Conservation (phyloP, 2,329 filamentous ascomycete species). For the Endoconidiophora polonica region DNA sequence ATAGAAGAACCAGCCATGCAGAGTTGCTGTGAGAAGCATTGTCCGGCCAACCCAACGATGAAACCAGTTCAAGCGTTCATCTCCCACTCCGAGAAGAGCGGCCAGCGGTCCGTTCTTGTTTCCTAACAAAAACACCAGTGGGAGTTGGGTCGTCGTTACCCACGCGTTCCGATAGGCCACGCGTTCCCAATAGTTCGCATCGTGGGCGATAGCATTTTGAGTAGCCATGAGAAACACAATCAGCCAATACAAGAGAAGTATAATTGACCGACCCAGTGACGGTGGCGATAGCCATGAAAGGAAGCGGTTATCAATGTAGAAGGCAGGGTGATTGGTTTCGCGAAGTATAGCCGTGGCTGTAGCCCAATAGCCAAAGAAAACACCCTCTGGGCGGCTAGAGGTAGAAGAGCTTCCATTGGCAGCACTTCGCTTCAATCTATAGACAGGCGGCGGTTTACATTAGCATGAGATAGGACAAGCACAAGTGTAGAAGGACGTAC, state of each 20-base stretch:
- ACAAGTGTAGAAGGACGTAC: constrained; percentile 18
- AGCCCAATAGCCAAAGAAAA: constrained; percentile 35
- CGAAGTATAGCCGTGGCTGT: constrained; percentile 40
- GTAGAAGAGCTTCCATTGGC: constrained; percentile 25
- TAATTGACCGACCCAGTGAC: constrained; percentile 36
- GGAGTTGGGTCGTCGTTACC: constrained; percentile 47
- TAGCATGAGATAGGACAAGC: not conserved
- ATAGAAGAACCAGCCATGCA: constrained; percentile 57
- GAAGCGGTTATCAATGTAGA: constrained; percentile 29
- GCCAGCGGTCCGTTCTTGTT: constrained; percentile 42
- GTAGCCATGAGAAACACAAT: constrained; percentile 42
- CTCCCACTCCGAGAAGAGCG: constrained; percentile 42
- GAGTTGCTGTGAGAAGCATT: constrained; percentile 48
- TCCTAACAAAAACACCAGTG: constrained; percentile 44
- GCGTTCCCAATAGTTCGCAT: constrained; percentile 44
- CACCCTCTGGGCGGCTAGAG: constrained; percentile 34
- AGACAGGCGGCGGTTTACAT: not conserved
- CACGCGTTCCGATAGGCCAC: constrained; percentile 53
- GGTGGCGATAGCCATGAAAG: constrained; percentile 42
- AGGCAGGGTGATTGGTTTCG: constrained; percentile 35
- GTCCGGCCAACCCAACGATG: constrained; percentile 57
- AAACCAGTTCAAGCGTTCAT: constrained; percentile 57
- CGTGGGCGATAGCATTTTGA: constrained; percentile 29
- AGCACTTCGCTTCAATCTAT: constrained; percentile 30
- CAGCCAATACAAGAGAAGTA: constrained; percentile 40